Evolutionary conservation across 2,329 filamentous ascomycete species (phyloP).

Genomic region (Xylariaceae sp.): DNA sequence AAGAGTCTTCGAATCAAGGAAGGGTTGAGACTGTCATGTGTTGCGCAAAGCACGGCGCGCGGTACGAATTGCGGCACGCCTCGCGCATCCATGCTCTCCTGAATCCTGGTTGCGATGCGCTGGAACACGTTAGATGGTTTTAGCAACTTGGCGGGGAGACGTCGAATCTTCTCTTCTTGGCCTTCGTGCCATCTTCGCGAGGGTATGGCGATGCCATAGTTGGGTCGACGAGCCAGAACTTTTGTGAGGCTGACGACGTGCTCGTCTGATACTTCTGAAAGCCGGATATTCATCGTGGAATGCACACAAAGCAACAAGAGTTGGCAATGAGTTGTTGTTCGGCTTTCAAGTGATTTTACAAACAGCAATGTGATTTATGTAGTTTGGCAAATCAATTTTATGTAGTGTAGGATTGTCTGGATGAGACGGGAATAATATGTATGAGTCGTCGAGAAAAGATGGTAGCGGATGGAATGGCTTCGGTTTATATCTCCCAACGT

Average conservation of each 20-base stretch:
- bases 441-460: background rate
- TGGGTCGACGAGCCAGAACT: constrained; percentile 37
- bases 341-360: constrained; percentile 3
- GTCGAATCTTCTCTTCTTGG: constrained; percentile 33
- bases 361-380: constrained; percentile 1
- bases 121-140: constrained; percentile 31
- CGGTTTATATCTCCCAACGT: constrained; percentile 3
- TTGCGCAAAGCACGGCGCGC: constrained; percentile 39
- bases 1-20: constrained; percentile 44
- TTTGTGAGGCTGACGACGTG: constrained; percentile 35
- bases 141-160: constrained; percentile 28
- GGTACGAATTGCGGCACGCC: constrained; percentile 23
- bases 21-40: constrained; percentile 41
- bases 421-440: background rate
- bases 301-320: background rate
- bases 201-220: constrained; percentile 32
- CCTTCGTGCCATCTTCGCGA: constrained; percentile 36
- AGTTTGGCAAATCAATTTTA: constrained; percentile 12
- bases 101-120: constrained; percentile 34
- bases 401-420: background rate
- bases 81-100: constrained; percentile 27
- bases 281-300: constrained; percentile 24
- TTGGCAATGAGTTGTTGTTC: background rate
- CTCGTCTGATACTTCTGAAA: constrained; percentile 27
- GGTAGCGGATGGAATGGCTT: background rate